Conservation (phyloP, 78 protist genomes). For the Pelomyxa schiedti region DNA sequence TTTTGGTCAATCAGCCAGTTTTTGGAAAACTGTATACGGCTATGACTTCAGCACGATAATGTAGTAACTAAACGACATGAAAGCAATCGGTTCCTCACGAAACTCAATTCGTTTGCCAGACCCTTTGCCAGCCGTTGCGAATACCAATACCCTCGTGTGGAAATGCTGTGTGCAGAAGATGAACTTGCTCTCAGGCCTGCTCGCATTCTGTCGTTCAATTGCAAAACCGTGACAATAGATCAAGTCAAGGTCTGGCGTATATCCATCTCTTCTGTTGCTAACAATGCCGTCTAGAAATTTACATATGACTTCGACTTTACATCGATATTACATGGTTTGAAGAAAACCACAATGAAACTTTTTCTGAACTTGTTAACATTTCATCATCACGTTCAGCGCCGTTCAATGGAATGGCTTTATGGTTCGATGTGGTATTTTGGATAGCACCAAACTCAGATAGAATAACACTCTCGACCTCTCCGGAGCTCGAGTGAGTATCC, state of each 20-base stretch:
- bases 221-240: constrained; percentile 18
- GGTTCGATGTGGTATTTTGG: constrained; percentile 12
- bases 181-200: constrained; percentile 6
- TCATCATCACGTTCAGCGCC: not conserved
- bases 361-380: not conserved
- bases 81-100: not conserved
- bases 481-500: not conserved
- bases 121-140: constrained; percentile 3
- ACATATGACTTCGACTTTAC: not conserved
- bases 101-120: not conserved
- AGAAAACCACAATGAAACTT: not conserved
- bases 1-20: constrained; percentile 48
- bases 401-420: constrained; percentile 14
- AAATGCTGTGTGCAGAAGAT: constrained; percentile 16
- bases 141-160: constrained; percentile 36
- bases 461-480: too few species aligned
- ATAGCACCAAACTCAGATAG: not conserved
- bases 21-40: constrained; percentile 94
- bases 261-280: too few species aligned
- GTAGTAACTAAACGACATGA: too few species aligned
- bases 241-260: too few species aligned
- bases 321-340: not conserved
- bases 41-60: constrained; percentile 77
- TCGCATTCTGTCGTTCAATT: constrained; percentile 2
- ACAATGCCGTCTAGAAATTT: constrained; percentile 9